Evolutionary conservation across 805 yeast genomes (phyloP), one percentile per base, ranked within the genome.

Genomic region (Ogataea siamensis): DNA sequence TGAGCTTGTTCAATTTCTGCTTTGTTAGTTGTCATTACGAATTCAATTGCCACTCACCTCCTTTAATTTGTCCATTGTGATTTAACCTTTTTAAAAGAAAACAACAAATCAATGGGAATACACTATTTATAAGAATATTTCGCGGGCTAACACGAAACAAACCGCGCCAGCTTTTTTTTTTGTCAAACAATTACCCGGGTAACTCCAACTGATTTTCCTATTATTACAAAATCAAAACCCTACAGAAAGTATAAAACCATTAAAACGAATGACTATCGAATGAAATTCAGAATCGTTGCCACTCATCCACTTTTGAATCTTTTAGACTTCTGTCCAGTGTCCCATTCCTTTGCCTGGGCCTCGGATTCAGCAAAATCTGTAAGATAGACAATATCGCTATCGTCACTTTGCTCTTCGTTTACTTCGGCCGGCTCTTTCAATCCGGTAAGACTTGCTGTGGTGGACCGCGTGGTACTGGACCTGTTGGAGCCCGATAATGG

Each of bases 1-100:
- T 89, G 66, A 93, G 80, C 68, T 80, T 80, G 74, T 72, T 82
- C 71, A 88, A 73, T 78, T 87, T 88, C 94, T 86, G 49, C 18
- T 11, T 27, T 18, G 30, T 20, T 32, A 22, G 32, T 28, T n/a
- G 12, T 22, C 25, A 13, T 10, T 12, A 7, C 27, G 21, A 17
- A 29, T 20, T 18, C 22, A 15, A 5, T 33, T n/a, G 23, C 32
- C 25, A 60, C 74, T 41, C 58, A 70, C 74, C 55, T 71, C 76
- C 61, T 69, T 70, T 42, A 71, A 64, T 56, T 70, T 71, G 44
- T 71, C 76, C 76, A 71, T 71, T 53, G 42, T 62, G 40, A 18
- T 23, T 34, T 21, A 16, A 28, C n/a, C 21, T 12, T 14, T 17
- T 14, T 22, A 33, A 27, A 34, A 32, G 27, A 38, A 32, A 34